Evolutionary conservation across 208 protist genomes (phyloP).

Genomic region (Trypanosoma scelopori): DNA sequence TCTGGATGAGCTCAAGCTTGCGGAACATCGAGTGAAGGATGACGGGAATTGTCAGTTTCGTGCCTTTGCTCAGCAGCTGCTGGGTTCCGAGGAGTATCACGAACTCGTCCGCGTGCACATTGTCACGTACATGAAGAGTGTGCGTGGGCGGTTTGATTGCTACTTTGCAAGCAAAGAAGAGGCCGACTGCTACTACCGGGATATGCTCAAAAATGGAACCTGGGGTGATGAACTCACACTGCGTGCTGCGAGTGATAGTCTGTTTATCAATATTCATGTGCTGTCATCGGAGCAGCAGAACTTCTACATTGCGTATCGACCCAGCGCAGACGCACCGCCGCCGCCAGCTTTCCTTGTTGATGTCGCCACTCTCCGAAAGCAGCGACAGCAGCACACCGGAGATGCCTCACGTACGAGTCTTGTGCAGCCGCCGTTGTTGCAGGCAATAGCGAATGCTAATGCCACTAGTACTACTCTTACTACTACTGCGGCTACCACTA

Average conservation of each 20-base stretch:
- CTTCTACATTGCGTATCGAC: slow-evolving; percentile 83
- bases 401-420: slow-evolving; percentile 5
- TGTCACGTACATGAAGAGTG: slow-evolving; percentile 79
- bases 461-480: too few species aligned
- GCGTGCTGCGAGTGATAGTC: slow-evolving; percentile 77
- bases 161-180: slow-evolving; percentile 68
- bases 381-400: slow-evolving; percentile 25
- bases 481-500: too few species aligned
- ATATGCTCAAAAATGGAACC: slow-evolving; percentile 48
- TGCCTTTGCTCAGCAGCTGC: slow-evolving; percentile 82
- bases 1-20: slow-evolving; percentile 54
- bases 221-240: slow-evolving; percentile 91
- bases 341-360: slow-evolving; percentile 80
- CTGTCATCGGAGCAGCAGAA: slow-evolving; percentile 76
- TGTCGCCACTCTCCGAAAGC: slow-evolving; percentile 37
- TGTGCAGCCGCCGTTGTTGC: slow-evolving; percentile 1
- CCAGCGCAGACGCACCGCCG: slow-evolving; percentile 46
- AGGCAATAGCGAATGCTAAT: slow-evolving; percentile 3
- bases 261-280: slow-evolving; percentile 85
- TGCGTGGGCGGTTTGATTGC: slow-evolving; percentile 73
- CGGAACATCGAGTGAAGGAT: slow-evolving; percentile 57
- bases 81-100: slow-evolving; percentile 81
- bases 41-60: slow-evolving; percentile 92
- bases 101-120: slow-evolving; percentile 75
- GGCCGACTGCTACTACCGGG: slow-evolving; percentile 68